These are phyloP conservation scores for Neurospora intermedia DNA, from an alignment of 495 filamentous ascomycete species.

Conservation along the genomic window DNA sequence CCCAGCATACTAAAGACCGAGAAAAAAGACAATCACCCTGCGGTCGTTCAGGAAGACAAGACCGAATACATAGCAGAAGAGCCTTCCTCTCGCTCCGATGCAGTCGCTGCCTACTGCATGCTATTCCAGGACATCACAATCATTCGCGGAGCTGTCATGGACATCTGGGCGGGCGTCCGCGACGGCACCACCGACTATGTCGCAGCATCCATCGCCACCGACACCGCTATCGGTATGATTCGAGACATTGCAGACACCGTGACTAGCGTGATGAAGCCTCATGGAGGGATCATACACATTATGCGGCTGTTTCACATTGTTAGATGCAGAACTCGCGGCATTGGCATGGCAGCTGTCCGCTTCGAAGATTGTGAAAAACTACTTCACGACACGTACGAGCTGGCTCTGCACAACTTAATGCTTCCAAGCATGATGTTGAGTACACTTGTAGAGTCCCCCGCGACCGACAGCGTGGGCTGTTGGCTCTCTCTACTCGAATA, in stretches of 20 bases:
- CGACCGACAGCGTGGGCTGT: not conserved
- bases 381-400: not conserved
- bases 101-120: not conserved
- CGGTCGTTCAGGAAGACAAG: not conserved
- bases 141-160: not conserved
- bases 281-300: not conserved
- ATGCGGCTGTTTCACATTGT: not conserved
- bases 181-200: not conserved
- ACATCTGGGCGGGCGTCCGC: not conserved
- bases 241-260: not conserved
- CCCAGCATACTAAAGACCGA: not conserved
- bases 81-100: not conserved
- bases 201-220: not conserved
- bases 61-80: not conserved
- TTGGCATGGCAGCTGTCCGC: no score
- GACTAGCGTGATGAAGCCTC: not conserved
- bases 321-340: no score
- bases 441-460: not conserved
- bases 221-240: not conserved
- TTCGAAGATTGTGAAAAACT: not conserved
- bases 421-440: not conserved
- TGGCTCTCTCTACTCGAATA: not conserved
- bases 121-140: not conserved
- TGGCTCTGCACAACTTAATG: not conserved
- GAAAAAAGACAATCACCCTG: not conserved